Percentiles rank a stretch among this genome's conserved stretches.
Evolutionary conservation across 768 basidiomycete species (phyloP).

Genomic region (Mycena epipterygia): DNA sequence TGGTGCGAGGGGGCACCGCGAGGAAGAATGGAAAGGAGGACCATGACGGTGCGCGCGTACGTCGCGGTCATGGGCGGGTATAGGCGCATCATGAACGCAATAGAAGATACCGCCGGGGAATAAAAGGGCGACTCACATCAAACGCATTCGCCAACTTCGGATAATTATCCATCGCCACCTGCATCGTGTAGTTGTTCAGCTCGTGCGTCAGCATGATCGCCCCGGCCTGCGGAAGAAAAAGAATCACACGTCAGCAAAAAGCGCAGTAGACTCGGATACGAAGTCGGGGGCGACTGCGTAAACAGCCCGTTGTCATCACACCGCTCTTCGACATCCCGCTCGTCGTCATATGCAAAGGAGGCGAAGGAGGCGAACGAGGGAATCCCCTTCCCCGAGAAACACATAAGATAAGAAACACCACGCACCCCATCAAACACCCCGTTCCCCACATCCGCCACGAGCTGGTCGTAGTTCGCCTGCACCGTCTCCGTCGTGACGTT

Average conservation of each 20-base stretch:
- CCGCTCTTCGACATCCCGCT: too few relatives aligned
- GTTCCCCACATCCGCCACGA: neutral
- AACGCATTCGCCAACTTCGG: slow-evolving; percentile 60
- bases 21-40: neutral
- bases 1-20: too few relatives aligned
- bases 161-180: slow-evolving; percentile 68
- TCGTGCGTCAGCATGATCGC: slow-evolving; percentile 60
- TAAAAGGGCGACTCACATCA: slow-evolving; percentile 47
- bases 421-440: slow-evolving; percentile 26
- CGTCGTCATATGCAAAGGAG: too few relatives aligned
- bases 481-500: neutral
- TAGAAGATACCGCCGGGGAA: too few relatives aligned
- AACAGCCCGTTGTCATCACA: too few relatives aligned
- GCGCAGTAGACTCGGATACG: neutral
- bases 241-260: neutral
- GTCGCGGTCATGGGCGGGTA: too few relatives aligned
- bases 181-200: slow-evolving; percentile 73
- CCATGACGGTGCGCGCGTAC: too few relatives aligned
- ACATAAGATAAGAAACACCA: too few relatives aligned
- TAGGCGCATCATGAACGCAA: too few relatives aligned
- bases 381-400: too few relatives aligned
- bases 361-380: too few relatives aligned
- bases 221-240: slow-evolving; percentile 6
- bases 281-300: too few relatives aligned
- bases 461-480: slow-evolving; percentile 23